These are phyloP conservation scores for Ophiostoma pallidulum DNA, from an alignment of 2,329 filamentous ascomycete genomes.

Conservation along the genomic window DNA sequence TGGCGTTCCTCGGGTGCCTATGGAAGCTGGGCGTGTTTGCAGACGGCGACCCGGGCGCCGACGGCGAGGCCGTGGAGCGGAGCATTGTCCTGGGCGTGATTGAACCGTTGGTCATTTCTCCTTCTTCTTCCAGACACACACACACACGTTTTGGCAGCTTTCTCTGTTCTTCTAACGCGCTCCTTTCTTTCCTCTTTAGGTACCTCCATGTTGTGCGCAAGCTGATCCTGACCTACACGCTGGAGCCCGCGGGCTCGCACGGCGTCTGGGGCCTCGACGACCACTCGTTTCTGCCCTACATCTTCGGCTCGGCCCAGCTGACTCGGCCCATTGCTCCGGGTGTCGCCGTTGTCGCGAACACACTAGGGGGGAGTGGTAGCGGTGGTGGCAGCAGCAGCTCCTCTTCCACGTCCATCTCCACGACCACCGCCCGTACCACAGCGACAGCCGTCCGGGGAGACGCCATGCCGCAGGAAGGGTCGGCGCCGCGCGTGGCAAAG, in stretches of 20 bases:
- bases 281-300: constrained; percentile 87
- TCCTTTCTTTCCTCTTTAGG: constrained; percentile 40
- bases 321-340: constrained; percentile 64
- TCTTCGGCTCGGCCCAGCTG: constrained; percentile 88
- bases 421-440: no score
- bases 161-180: not conserved
- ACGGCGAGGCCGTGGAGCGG: constrained; percentile 55
- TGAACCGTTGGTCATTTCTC: constrained; percentile 55
- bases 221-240: constrained; percentile 80
- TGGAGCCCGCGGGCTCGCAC: constrained; percentile 92
- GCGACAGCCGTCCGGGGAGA: no score
- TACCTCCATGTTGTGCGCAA: constrained; percentile 73
- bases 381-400: no score
- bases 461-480: constrained; percentile 68
- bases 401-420: no score
- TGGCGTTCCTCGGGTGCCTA: constrained; percentile 80
- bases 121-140: not conserved
- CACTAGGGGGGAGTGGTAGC: no score
- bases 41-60: constrained; percentile 28
- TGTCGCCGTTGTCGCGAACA: no score
- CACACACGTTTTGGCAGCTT: not conserved
- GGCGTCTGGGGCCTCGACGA: constrained; percentile 99
- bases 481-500: constrained; percentile 59
- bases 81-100: constrained; percentile 73
- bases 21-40: constrained; percentile 84